A percentile compares a stretch with the other conserved stretches of the same genome.
Conservation (phyloP, 2,329 filamentous ascomycete species). For the Nemania diffusa region DNA sequence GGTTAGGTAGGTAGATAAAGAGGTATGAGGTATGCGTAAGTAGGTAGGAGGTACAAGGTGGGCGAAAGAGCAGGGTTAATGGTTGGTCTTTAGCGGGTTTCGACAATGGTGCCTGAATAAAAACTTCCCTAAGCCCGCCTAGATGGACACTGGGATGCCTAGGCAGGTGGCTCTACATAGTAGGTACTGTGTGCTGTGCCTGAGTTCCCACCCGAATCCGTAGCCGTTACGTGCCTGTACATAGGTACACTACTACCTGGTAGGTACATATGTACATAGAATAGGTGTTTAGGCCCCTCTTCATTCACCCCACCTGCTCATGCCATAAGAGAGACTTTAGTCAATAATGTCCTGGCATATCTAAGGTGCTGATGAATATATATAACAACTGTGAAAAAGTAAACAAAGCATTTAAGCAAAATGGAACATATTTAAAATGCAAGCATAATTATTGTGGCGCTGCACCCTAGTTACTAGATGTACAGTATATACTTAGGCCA, state of each 20-base stretch:
- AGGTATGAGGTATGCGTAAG: background rate
- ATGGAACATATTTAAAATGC: background rate
- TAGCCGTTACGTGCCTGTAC: background rate
- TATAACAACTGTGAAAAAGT: background rate
- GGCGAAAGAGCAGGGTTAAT: conserved; percentile 24
- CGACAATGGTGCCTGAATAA: conserved; percentile 29
- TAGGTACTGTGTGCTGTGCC: conserved; percentile 4
- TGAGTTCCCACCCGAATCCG: background rate
- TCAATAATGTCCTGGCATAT: conserved; percentile 9
- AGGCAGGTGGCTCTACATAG: background rate
- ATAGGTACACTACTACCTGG: too few relatives aligned
- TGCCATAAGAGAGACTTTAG: conserved; percentile 4
- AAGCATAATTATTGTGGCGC: background rate
- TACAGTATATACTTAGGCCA: too few relatives aligned
- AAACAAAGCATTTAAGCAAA: conserved; percentile 6
- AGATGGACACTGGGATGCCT: background rate
- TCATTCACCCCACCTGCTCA: conserved; percentile 17
- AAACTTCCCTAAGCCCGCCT: background rate
- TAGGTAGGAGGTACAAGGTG: background rate
- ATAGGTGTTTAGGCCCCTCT: conserved; percentile 12
- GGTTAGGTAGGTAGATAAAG: too few relatives aligned
- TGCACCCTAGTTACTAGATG: too few relatives aligned
- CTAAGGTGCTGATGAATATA: background rate
- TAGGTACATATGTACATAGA: too few relatives aligned
- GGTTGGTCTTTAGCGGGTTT: conserved; percentile 7